Percentiles rank a stretch among this genome's conserved stretches.
phyloP scores from a whole-genome alignment of 116 monocot species.

The Cymodocea nodosa region DNA sequence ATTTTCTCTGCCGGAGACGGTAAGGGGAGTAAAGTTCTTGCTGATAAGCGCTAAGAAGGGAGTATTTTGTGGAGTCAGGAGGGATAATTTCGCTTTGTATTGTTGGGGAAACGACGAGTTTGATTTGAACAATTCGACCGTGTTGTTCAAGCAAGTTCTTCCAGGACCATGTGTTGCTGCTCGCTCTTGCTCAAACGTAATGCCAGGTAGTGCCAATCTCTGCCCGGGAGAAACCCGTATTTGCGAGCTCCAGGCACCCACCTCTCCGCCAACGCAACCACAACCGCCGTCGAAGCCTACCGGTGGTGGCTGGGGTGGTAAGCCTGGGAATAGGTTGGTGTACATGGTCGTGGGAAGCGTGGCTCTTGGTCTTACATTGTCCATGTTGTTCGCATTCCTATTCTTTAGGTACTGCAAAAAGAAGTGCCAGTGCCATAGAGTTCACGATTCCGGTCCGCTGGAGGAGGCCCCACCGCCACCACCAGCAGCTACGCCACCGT shows the following conservation, averaged over 20 bases:
- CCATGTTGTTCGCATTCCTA: conserved; percentile 5
- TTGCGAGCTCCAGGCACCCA: conserved; percentile 23
- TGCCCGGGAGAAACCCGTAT: conserved; percentile 25
- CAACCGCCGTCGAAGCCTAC: neutral
- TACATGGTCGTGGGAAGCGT: conserved; percentile 18
- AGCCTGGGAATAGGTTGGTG: neutral
- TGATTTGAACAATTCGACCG: neutral
- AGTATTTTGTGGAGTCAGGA: conserved; percentile 48
- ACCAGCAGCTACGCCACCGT: neutral
- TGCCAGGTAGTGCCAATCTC: conserved; percentile 27
- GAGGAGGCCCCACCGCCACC: neutral
- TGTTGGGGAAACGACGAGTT: conserved; percentile 53
- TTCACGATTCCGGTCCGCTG: conserved; percentile 26
- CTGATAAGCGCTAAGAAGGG: conserved; percentile 41
- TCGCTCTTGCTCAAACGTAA: conserved; percentile 1
- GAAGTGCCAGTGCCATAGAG: conserved; percentile 6
- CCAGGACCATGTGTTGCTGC: conserved; percentile 37
- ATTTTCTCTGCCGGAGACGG: conserved; percentile 11
- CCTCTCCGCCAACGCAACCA: too few species aligned
- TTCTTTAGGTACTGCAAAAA: conserved; percentile 2
- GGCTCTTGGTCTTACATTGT: conserved; percentile 11
- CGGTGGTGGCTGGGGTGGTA: neutral
- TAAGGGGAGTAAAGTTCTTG: conserved; percentile 23
- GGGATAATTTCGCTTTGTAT: conserved; percentile 28
- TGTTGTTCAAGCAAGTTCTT: conserved; percentile 36